phyloP scores from a whole-genome alignment of 2,329 filamentous ascomycete species.

The Alternaria hordeiaustralica region DNA sequence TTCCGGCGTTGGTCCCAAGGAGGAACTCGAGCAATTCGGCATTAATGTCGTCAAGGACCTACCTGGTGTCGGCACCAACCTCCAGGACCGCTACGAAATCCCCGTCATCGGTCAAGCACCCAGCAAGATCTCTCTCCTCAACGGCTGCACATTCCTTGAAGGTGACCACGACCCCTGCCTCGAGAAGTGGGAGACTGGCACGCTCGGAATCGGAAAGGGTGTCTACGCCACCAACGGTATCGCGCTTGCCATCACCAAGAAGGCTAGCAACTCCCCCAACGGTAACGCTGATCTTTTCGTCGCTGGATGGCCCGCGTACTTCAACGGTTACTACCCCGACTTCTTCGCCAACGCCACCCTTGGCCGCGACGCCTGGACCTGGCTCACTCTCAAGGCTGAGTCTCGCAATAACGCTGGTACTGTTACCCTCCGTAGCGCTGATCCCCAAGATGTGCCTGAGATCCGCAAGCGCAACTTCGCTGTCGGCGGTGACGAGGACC shows the following conservation, averaged over 20 bases:
- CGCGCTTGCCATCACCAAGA: constrained; percentile 55
- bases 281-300: constrained; percentile 61
- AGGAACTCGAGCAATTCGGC: constrained; percentile 60
- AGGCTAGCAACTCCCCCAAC: constrained; percentile 46
- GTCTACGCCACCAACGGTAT: constrained; percentile 61
- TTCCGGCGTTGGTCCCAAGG: constrained; percentile 65
- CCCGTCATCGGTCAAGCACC: constrained; percentile 54
- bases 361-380: constrained; percentile 55
- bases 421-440: constrained; percentile 64
- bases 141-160: constrained; percentile 50
- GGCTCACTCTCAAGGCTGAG: constrained; percentile 65
- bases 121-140: constrained; percentile 42
- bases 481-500: constrained; percentile 48
- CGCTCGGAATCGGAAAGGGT: constrained; percentile 44
- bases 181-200: constrained; percentile 51
- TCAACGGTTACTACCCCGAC: constrained; percentile 62
- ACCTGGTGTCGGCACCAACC: constrained; percentile 68
- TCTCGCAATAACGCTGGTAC: constrained; percentile 66
- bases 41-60: constrained; percentile 64
- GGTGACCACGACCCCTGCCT: constrained; percentile 53
- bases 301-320: constrained; percentile 60
- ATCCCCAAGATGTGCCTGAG: constrained; percentile 67
- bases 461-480: constrained; percentile 51
- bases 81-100: constrained; percentile 66
- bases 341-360: constrained; percentile 56